Percentiles rank a stretch among this genome's conserved stretches.
Evolutionary conservation across 768 basidiomycete genomes (phyloP).

Genomic region (Lactarius sanguifluus): DNA sequence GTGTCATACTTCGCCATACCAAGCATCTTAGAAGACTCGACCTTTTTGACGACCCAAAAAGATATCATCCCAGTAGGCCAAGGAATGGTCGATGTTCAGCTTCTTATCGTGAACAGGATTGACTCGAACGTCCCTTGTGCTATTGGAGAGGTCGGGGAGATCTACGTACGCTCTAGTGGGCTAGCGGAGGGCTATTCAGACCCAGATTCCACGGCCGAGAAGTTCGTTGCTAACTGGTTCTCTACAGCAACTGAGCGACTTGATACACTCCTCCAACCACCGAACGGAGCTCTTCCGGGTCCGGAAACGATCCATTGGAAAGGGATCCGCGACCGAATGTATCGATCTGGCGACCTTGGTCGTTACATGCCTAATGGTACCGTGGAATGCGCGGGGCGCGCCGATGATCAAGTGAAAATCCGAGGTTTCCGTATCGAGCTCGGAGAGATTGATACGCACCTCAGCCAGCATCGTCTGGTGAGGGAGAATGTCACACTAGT

Average conservation of each 20-base stretch:
- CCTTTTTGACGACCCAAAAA: slow-evolving; percentile 91
- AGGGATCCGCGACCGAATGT: slow-evolving; percentile 96
- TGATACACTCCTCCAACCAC: slow-evolving; percentile 73
- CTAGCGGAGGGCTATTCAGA: slow-evolving; percentile 95
- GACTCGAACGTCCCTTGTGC: slow-evolving; percentile 86
- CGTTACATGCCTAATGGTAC: slow-evolving; percentile 89
- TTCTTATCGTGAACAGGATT: slow-evolving; percentile 90
- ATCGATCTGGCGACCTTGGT: slow-evolving; percentile 94
- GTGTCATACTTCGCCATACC: slow-evolving; percentile 97
- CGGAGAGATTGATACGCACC: slow-evolving; percentile 95
- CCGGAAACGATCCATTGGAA: slow-evolving; percentile 86
- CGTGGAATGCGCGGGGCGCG: slow-evolving; percentile 95
- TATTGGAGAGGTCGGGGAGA: slow-evolving; percentile 96
- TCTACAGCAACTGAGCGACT: slow-evolving; percentile 47
- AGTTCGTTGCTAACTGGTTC: slow-evolving; percentile 97
- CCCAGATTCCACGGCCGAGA: slow-evolving; percentile 75
- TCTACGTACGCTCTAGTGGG: slow-evolving; percentile 96
- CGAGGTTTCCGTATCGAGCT: slow-evolving; percentile 98
- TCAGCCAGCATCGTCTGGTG: slow-evolving; percentile 88
- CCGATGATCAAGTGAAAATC: slow-evolving; percentile 99
- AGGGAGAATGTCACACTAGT: slow-evolving; percentile 99
- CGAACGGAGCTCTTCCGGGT: slow-evolving; percentile 49
- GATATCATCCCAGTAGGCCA: slow-evolving; percentile 97
- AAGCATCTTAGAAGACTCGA: slow-evolving; percentile 75
- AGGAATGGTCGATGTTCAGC: slow-evolving; percentile 97